These are phyloP conservation scores for Warburgia ugandensis DNA, from an alignment of 164 flowering plant species.

Conservation along the genomic window DNA sequence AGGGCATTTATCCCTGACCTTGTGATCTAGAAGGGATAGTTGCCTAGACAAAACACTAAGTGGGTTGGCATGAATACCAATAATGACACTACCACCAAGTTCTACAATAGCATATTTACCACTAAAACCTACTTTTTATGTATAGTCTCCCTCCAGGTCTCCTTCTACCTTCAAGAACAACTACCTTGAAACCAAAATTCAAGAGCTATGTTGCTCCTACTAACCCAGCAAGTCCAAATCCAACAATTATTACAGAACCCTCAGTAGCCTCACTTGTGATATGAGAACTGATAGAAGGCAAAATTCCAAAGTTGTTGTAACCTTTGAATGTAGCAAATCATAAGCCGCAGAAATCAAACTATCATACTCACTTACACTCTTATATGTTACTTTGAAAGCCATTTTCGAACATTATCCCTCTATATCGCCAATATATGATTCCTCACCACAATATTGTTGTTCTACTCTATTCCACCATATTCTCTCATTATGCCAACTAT, in stretches of 20 bases:
- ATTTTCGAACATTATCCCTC: slow-evolving; percentile 72
- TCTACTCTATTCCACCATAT: slow-evolving; percentile 80
- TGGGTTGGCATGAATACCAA: slow-evolving; percentile 91
- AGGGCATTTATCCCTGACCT: slow-evolving; percentile 90
- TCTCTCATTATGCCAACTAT: slow-evolving; percentile 63
- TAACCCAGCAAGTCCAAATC: slow-evolving; percentile 87
- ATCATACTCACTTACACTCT: slow-evolving; percentile 73
- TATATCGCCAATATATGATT: slow-evolving; percentile 83
- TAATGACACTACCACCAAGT: slow-evolving; percentile 91
- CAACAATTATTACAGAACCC: slow-evolving; percentile 73
- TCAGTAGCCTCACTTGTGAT: slow-evolving; percentile 42
- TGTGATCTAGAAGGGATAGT: slow-evolving; percentile 79
- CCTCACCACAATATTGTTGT: slow-evolving; percentile 88
- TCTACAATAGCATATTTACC: slow-evolving; percentile 69
- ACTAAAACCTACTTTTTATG: slow-evolving; percentile 59
- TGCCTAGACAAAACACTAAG: slow-evolving; percentile 91
- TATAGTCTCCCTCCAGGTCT: slow-evolving; percentile 89
- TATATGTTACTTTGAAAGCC: slow-evolving; percentile 63
- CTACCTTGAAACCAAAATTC: slow-evolving; percentile 82
- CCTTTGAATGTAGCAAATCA: slow-evolving; percentile 72
- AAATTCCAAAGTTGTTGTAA: slow-evolving; percentile 85
- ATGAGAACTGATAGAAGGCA: slow-evolving; percentile 40
- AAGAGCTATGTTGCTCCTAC: slow-evolving; percentile 88
- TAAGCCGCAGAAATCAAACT: slow-evolving; percentile 63
- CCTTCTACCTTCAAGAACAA: slow-evolving; percentile 79